Base-by-base conservation (phyloP, 257 asterid genomes). In the Jasminum sambac region DNA sequence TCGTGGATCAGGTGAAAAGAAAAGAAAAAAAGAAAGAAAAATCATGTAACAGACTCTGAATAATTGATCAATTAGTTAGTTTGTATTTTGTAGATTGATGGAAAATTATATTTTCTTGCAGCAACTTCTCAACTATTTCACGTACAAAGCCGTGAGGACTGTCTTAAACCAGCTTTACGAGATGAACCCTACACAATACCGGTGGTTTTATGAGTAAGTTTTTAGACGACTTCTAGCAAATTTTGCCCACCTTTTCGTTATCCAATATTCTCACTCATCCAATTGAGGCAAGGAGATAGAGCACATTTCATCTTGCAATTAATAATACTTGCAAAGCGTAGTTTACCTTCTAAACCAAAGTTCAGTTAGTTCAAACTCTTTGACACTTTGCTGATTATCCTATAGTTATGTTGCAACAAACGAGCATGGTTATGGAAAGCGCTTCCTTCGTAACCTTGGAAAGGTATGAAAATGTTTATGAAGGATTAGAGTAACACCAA, bases 141-240 rank as follows among this genome's bases (percentile, higher is more conserved):
- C 98, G 0, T 88, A 85, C 75, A 92, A 92, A 80, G 98, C 98
- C 19, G 97, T 90, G 68, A 90, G 96, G 85, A 92, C 98, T 17
- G 95, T 92, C 40, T 59, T 92, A 76, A 77, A 85, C 86, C 93
- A 92, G 84, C 96, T 92, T 25, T 88, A 90, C 66, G 97, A 92
- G 87, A 82, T 88, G 96, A 88, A 92, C 80, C 96, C 98, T 78
- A 76, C 96, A 25, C 89, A 88, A 25, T 92, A 92, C 71, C 85
- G 88, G 10, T 92, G 98, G 98, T 80, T 92, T 69, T 84, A 88
- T 66, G 84, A 90, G 98, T 92, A 87, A 79, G 95, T 65, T 19
- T 67, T 70, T 61, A 25, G 8, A 30, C 36, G 2, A 1, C 1
- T 65, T 17, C 42, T 23, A 52, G n/a, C 43, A 5, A 39, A n/a